These are phyloP conservation scores for Teunomyces barrocoloradensis DNA, from an alignment of 805 yeast genomes.

Conservation along the genomic window DNA sequence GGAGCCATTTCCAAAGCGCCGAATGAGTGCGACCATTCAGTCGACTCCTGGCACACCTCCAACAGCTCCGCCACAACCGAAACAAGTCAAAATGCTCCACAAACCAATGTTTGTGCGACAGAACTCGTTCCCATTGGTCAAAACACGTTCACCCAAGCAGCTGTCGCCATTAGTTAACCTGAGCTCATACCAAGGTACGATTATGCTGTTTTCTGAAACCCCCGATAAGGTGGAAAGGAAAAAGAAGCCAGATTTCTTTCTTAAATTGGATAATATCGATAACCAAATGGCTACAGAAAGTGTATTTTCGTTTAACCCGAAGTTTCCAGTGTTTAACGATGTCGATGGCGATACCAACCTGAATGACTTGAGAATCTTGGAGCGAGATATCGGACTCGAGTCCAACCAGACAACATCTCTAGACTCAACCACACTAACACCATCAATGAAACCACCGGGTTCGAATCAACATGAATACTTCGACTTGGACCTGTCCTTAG, in stretches of 20 bases:
- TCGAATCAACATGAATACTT: conserved; percentile 15
- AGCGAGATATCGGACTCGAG: conserved; percentile 16
- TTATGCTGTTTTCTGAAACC: background rate
- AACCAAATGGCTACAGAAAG: conserved; percentile 4
- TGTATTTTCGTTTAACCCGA: conserved; percentile 9
- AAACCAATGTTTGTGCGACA: conserved; percentile 14
- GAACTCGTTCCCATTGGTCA: conserved; percentile 12
- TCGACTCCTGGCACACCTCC: conserved; percentile 3
- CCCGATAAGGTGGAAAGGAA: background rate
- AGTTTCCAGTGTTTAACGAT: conserved; percentile 10
- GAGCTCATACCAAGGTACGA: background rate
- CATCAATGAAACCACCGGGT: conserved; percentile 33
- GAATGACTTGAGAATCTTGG: conserved; percentile 12
- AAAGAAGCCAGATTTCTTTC: conserved; percentile 10
- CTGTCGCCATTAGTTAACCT: background rate
- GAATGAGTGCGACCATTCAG: conserved; percentile 2
- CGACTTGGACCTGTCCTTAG: conserved; percentile 5
- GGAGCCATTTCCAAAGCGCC: conserved; percentile 2
- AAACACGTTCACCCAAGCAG: conserved; percentile 2
- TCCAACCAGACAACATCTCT: conserved; percentile 8
- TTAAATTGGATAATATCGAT: conserved; percentile 12
- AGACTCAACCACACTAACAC: conserved; percentile 22
- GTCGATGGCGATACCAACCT: conserved; percentile 9
- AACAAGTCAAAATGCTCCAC: conserved; percentile 2
- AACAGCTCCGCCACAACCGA: conserved; percentile 6